phyloP scores from a whole-genome alignment of 2,329 filamentous ascomycete species.

The Decorospora gaudefroyi region DNA sequence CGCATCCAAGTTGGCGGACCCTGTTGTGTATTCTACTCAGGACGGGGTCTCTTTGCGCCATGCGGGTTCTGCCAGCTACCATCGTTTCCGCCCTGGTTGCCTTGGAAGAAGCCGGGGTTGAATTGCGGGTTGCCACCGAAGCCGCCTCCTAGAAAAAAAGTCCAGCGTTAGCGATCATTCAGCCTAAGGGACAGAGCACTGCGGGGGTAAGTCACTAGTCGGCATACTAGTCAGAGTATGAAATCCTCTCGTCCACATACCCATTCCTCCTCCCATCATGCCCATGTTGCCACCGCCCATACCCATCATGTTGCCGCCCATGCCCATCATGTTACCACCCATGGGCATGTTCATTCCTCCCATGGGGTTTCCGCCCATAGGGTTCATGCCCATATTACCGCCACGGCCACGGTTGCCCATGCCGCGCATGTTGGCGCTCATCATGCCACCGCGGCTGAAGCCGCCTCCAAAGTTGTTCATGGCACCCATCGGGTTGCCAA shows the following conservation, averaged over 20 bases:
- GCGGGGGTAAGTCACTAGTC: slow-evolving; percentile 5
- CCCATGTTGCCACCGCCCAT: slow-evolving; percentile 39
- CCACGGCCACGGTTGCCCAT: slow-evolving; percentile 51
- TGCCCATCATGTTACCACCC: slow-evolving; percentile 47
- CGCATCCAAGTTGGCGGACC: too few relatives aligned
- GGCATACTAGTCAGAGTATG: slow-evolving; percentile 7
- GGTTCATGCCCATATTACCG: slow-evolving; percentile 44
- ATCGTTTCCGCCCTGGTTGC: slow-evolving; percentile 55
- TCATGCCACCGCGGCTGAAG: slow-evolving; percentile 52
- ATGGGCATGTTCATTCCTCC: slow-evolving; percentile 49
- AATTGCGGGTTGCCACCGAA: slow-evolving; percentile 72
- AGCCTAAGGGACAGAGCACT: not conserved
- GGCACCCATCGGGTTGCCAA: slow-evolving; percentile 45
- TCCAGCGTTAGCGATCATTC: slow-evolving; percentile 15
- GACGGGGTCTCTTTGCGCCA: slow-evolving; percentile 76
- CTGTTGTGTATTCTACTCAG: slow-evolving; percentile 57
- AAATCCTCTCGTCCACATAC: slow-evolving; percentile 28
- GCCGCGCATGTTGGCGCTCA: slow-evolving; percentile 48
- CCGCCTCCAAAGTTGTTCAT: slow-evolving; percentile 48
- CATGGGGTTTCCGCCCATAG: slow-evolving; percentile 46
- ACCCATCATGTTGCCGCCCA: slow-evolving; percentile 46
- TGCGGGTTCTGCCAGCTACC: slow-evolving; percentile 76
- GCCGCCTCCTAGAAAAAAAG: slow-evolving; percentile 48
- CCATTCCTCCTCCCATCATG: slow-evolving; percentile 43
- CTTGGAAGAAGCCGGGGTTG: slow-evolving; percentile 72